A percentile compares a stretch with the other conserved stretches of the same genome.
Conservation (phyloP, 2,329 filamentous ascomycete species). For the Niveomyces coronatus region DNA sequence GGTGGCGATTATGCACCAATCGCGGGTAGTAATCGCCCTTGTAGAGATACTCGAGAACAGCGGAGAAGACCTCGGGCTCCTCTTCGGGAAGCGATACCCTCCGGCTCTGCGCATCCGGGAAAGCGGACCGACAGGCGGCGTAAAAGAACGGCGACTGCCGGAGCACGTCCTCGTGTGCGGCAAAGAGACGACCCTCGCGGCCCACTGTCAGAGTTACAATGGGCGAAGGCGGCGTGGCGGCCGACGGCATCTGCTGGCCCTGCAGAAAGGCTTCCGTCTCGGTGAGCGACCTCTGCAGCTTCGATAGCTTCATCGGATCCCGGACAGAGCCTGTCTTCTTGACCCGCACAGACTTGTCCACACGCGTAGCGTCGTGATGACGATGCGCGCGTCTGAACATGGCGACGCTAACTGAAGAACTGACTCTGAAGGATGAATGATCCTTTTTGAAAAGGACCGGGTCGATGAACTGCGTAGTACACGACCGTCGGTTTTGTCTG, state of each 20-base stretch:
- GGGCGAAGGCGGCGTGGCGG: conserved; percentile 49
- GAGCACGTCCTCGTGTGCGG: conserved; percentile 88
- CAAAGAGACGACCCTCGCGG: conserved; percentile 78
- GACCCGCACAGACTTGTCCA: conserved; percentile 79
- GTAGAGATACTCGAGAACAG: conserved; percentile 92
- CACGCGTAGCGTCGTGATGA: conserved; percentile 60
- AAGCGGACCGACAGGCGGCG: conserved; percentile 59
- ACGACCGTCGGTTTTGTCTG: conserved; percentile 7
- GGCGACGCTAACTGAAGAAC: conserved; percentile 25
- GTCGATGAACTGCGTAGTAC: no score
- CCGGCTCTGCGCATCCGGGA: conserved; percentile 66
- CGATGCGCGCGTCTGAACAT: conserved; percentile 94
- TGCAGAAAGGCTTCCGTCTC: conserved; percentile 30
- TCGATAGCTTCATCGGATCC: conserved; percentile 71
- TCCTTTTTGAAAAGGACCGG: not conserved
- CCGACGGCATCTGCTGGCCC: conserved; percentile 6
- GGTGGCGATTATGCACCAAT: conserved; percentile 76
- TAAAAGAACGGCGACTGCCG: conserved; percentile 77
- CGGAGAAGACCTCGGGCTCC: conserved; percentile 89
- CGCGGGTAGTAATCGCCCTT: conserved; percentile 93
- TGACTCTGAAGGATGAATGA: no score
- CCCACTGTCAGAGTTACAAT: conserved; percentile 85
- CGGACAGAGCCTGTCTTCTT: conserved; percentile 49
- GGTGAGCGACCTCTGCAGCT: conserved; percentile 76
- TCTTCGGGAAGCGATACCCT: conserved; percentile 63